Evolutionary conservation across 768 basidiomycete species (phyloP), one percentile per base, ranked within the genome.

Genomic region (Mycena galopus): DNA sequence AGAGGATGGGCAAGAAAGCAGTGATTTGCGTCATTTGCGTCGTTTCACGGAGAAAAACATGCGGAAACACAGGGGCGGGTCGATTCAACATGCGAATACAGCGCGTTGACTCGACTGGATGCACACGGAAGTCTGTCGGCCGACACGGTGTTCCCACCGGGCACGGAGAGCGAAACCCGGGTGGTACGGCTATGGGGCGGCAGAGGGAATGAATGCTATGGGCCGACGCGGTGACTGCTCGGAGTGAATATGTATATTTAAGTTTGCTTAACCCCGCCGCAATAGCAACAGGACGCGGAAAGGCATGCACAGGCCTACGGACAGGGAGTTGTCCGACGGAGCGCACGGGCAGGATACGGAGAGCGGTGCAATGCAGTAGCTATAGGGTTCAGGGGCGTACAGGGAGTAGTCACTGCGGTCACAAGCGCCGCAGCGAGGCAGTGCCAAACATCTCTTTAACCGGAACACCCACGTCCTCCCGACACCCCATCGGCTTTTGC

Each of bases 31-130:
- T 32, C 30, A 51, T 58, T 30, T 25, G 33, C 35, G 39, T 32
- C 30, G 61, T 47, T 64, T 50, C 37, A 44, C 17, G 53, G 61
- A 62, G 56, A 70, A 37, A 64, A 70, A 70, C 70, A 71, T 25
- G 69, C 63, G 69, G 44, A 71, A 59, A 1, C 12, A 47, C 17
- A 50, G 8, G 12, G 57, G 33, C 59, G 58, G n/a, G 47, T 25
- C 9, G 33, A 55, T 42, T 66, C 47, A 58, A 65, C 58, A 64
- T 56, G 70, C 64, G 63, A 65, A 59, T 32, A 70, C 33, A 60
- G 47, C 7, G 51, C 32, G 42, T n/a, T 64, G 61, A 44, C 42
- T 68, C 56, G 44, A 29, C 44, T 53, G 61, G 47, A 53, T n/a
- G 39, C 57, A 61, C 39, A 53, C 66, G 66, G 56, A 35, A n/a